phyloP scores from a whole-genome alignment of 441 rosid species.

The Adansonia grandidieri region DNA sequence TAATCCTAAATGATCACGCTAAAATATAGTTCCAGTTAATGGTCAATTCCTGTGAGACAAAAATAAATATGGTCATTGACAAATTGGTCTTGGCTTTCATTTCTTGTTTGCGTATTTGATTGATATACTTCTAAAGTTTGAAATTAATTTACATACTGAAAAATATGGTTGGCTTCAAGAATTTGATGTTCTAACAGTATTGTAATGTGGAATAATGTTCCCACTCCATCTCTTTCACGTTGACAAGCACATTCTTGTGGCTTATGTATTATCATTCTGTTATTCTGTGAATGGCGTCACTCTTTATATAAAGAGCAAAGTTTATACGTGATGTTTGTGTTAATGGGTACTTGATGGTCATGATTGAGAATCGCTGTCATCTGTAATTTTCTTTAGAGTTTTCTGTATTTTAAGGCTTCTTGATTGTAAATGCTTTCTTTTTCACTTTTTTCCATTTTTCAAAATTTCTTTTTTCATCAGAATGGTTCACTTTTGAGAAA shows the following conservation, averaged over 20 bases:
- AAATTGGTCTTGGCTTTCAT: constrained; percentile 13
- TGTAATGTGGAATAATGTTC: not conserved
- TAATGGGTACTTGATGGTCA: not conserved
- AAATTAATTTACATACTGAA: constrained; percentile 3
- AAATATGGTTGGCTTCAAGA: constrained; percentile 13
- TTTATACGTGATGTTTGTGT: constrained; percentile 1
- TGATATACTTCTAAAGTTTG: constrained; percentile 6
- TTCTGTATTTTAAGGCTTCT: constrained; percentile 12
- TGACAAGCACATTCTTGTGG: not conserved
- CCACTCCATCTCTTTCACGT: not conserved
- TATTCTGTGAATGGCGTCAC: not conserved
- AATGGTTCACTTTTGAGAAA: constrained; percentile 90
- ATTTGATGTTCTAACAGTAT: not conserved
- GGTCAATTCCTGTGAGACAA: not conserved
- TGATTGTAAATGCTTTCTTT: not conserved
- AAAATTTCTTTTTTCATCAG: constrained; percentile 48
- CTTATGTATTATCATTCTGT: constrained; percentile 7
- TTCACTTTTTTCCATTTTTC: not conserved
- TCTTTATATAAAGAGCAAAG: not conserved
- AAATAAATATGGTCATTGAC: not conserved
- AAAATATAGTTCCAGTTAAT: not conserved
- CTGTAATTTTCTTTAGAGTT: constrained; percentile 4
- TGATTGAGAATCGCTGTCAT: not conserved
- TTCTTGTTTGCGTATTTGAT: constrained; percentile 1
- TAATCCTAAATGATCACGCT: constrained; percentile 3